Evolutionary conservation across 495 filamentous ascomycete species (phyloP).

Genomic region (Lindgomyces ingoldianus): DNA sequence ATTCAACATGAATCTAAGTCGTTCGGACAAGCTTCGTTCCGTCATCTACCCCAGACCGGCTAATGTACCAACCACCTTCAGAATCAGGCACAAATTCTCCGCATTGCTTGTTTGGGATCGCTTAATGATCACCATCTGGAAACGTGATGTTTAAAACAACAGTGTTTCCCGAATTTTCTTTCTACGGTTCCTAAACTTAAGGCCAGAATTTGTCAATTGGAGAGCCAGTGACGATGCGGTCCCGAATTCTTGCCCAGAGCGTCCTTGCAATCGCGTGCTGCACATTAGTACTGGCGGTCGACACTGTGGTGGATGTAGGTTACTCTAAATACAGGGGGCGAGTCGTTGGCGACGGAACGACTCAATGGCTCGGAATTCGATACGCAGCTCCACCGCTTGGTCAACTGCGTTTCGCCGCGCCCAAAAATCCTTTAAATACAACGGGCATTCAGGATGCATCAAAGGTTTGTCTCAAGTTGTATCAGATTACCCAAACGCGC

Average conservation of each 20-base stretch:
- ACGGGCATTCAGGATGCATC: constrained; percentile 50
- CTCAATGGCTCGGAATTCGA: constrained; percentile 67
- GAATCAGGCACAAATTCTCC: not conserved
- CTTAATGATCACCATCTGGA: no score
- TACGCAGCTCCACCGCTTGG: constrained; percentile 66
- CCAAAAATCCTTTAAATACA: constrained; percentile 52
- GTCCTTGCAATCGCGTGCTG: not conserved
- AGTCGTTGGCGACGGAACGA: constrained; percentile 50
- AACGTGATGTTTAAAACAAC: no score
- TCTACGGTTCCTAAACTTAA: no score
- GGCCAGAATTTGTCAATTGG: no score
- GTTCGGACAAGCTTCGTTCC: constrained; percentile 2
- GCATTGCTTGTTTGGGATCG: no score
- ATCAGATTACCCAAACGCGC: not conserved
- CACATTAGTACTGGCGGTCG: constrained; percentile 20
- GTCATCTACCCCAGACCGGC: constrained; percentile 9
- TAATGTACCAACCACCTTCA: not conserved
- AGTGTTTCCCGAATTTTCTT: no score
- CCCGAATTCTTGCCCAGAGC: not conserved
- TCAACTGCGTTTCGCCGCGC: constrained; percentile 59
- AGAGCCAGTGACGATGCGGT: no score
- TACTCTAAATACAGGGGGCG: constrained; percentile 39
- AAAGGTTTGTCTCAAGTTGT: constrained; percentile 3
- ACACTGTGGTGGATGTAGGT: constrained; percentile 36
- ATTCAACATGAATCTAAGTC: no score